Evolutionary conservation across 2,329 filamentous ascomycete species (phyloP).

Genomic region (Colletotrichum cordylinicola): DNA sequence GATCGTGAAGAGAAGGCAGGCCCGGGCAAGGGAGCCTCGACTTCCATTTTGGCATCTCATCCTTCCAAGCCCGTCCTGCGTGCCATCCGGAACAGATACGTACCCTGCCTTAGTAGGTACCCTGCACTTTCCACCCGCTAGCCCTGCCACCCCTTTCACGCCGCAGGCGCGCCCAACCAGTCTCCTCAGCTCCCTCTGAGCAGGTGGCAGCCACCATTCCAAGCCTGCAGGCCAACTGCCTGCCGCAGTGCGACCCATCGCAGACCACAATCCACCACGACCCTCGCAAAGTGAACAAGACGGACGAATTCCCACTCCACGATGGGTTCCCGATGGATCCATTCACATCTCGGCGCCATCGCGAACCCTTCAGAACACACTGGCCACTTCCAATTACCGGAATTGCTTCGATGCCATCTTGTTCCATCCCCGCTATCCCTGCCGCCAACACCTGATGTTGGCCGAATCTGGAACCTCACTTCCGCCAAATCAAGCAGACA

Average conservation of each 20-base stretch:
- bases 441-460: neutral
- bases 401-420: neutral
- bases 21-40: neutral
- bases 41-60: neutral
- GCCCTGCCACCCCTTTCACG: slow-evolving; percentile 3
- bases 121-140: neutral
- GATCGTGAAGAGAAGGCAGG: neutral
- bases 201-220: neutral
- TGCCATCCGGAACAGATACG: neutral
- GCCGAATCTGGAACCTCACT: neutral
- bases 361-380: neutral
- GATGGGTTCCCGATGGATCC: neutral
- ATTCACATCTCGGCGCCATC: neutral
- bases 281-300: neutral
- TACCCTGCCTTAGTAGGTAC: neutral
- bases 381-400: neutral
- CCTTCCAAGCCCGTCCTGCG: neutral
- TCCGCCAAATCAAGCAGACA: neutral
- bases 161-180: neutral
- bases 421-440: neutral
- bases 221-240: neutral
- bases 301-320: neutral
- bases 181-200: neutral
- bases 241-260: neutral
- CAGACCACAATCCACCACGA: neutral